Conservation (phyloP, 2,329 filamentous ascomycete species). For the Aspergillus sp. region DNA sequence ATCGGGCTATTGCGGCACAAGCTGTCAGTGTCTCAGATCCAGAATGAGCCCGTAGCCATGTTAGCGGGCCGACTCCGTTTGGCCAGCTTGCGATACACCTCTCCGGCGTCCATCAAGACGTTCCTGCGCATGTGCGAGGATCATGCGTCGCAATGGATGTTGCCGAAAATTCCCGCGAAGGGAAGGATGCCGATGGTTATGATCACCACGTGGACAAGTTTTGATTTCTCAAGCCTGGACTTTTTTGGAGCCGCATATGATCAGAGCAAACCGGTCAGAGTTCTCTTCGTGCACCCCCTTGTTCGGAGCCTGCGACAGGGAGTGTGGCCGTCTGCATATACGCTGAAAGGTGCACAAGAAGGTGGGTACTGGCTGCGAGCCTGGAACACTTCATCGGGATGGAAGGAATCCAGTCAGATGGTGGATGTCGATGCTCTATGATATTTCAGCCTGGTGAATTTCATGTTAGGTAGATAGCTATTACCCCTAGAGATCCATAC, state of each 20-base stretch:
- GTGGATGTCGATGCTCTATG: background rate
- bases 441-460: too few species aligned
- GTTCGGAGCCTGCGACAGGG: background rate
- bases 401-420: slow-evolving; percentile 12
- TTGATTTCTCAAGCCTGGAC: background rate
- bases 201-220: slow-evolving; percentile 2
- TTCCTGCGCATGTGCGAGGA: slow-evolving; percentile 2
- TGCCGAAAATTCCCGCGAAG: background rate
- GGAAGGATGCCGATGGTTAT: background rate
- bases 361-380: background rate
- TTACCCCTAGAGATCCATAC: too few species aligned
- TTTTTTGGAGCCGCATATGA: background rate
- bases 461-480: too few species aligned
- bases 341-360: slow-evolving; percentile 54
- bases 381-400: background rate
- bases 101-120: background rate
- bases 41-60: background rate
- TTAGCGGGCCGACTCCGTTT: background rate
- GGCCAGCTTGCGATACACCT: background rate
- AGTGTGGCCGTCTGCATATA: slow-evolving; percentile 39
- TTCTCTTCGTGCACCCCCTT: background rate
- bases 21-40: background rate
- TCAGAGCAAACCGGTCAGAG: background rate
- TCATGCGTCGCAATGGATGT: background rate
- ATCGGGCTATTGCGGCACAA: background rate